Conservation (phyloP, 768 basidiomycete species). For the Mycena vitilis region DNA sequence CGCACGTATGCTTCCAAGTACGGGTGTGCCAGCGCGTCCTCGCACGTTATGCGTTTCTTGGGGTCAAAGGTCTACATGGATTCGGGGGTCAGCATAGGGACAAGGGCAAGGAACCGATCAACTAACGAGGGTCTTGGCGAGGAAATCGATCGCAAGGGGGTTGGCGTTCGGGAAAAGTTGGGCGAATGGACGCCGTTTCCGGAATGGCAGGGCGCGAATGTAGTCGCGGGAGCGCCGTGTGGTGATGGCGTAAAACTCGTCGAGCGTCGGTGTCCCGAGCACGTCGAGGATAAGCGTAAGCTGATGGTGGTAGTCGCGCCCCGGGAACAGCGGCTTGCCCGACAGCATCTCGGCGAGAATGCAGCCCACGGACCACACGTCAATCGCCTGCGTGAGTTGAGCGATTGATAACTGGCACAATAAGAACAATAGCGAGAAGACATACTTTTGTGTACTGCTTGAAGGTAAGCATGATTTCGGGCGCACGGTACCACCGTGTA, state of each 20-base stretch:
- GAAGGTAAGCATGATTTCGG: conserved; percentile 99
- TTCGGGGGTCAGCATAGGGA: conserved; percentile 16
- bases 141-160: conserved; percentile 77
- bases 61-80: conserved; percentile 86
- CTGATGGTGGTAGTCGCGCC: conserved; percentile 96
- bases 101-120: neutral
- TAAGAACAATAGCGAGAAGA: conserved; percentile 24
- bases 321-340: conserved; percentile 96
- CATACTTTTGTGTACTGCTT: conserved; percentile 90
- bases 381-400: conserved; percentile 68
- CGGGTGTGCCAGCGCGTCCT: conserved; percentile 94
- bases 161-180: conserved; percentile 92
- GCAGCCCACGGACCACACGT: conserved; percentile 90
- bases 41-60: conserved; percentile 95
- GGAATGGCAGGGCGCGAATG: conserved; percentile 93
- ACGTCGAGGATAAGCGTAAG: conserved; percentile 95
- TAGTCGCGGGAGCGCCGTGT: conserved; percentile 94
- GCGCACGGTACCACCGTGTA: conserved; percentile 98
- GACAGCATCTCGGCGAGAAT: conserved; percentile 98
- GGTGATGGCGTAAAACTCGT: conserved; percentile 98
- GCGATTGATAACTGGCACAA: conserved; percentile 5
- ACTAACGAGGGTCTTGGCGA: conserved; percentile 33
- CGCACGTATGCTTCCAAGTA: conserved; percentile 86
- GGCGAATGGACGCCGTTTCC: conserved; percentile 85
- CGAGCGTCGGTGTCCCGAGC: conserved; percentile 95